These are phyloP conservation scores for Lophiotrema nucula DNA, from an alignment of 495 filamentous ascomycete genomes.

Conservation along the genomic window DNA sequence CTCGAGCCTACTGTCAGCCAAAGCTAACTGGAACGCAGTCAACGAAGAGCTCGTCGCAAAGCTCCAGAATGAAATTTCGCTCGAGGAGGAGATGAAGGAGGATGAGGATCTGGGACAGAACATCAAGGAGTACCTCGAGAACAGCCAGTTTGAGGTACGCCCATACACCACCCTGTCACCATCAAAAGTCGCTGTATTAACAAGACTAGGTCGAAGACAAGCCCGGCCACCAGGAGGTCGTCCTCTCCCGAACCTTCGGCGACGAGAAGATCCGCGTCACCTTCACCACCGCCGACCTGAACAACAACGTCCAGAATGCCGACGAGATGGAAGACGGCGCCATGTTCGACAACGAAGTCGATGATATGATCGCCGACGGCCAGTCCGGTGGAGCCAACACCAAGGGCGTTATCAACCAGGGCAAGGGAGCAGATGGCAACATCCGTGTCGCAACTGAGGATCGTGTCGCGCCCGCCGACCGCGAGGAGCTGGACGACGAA, in stretches of 20 bases:
- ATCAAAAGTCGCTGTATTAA: not conserved
- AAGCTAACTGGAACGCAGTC: constrained; percentile 38
- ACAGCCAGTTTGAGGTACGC: constrained; percentile 57
- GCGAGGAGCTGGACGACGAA: constrained; percentile 47
- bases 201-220: constrained; percentile 66
- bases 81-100: constrained; percentile 58
- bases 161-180: not conserved
- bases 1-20: constrained; percentile 39
- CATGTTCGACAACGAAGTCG: constrained; percentile 44
- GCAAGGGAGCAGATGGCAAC: constrained; percentile 48
- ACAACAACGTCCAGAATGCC: constrained; percentile 54
- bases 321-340: constrained; percentile 44
- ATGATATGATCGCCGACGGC: constrained; percentile 24
- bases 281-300: constrained; percentile 91
- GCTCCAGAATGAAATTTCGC: constrained; percentile 71
- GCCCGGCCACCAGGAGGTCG: constrained; percentile 81
- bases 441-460: constrained; percentile 59
- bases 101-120: constrained; percentile 57
- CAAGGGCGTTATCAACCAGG: constrained; percentile 55
- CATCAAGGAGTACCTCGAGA: constrained; percentile 72
- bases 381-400: constrained; percentile 54
- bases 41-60: constrained; percentile 74
- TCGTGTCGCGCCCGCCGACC: constrained; percentile 56
- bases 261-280: constrained; percentile 91
- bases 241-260: constrained; percentile 76